Conservation (phyloP, 73 alveolate species). For the Halteria grandinella region DNA sequence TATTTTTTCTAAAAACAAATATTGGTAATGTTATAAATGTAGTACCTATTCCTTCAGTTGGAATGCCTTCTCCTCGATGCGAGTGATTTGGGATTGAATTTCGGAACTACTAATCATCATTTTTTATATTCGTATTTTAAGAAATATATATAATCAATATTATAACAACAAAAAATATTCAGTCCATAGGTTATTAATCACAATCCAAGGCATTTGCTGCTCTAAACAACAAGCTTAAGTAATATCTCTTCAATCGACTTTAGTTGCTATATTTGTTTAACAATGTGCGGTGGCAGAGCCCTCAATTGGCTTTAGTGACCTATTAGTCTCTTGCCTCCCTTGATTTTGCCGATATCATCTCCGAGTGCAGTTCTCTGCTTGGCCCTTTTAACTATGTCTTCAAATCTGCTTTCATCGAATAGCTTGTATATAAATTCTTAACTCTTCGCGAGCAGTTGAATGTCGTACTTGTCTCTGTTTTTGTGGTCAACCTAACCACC, state of each 20-base stretch:
- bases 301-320: constrained; percentile 37
- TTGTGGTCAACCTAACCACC: constrained; percentile 29
- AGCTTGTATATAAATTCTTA: constrained; percentile 11
- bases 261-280: not conserved
- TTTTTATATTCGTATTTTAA: not conserved
- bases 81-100: constrained; percentile 5
- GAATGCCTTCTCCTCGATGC: constrained; percentile 44
- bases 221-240: constrained; percentile 17
- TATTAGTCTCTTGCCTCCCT: constrained; percentile 30
- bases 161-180: not conserved
- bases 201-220: not conserved
- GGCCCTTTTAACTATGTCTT: constrained; percentile 34
- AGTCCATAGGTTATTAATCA: not conserved
- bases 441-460: constrained; percentile 2
- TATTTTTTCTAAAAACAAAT: constrained; percentile 60
- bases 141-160: not conserved
- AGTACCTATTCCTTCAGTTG: constrained; percentile 31
- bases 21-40: not conserved
- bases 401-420: constrained; percentile 18
- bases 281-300: constrained; percentile 23
- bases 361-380: constrained; percentile 15
- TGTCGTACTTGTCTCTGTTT: constrained; percentile 39
- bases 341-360: constrained; percentile 28
- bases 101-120: constrained; percentile 16
- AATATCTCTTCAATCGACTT: constrained; percentile 26